Conservation (phyloP, 768 basidiomycete species). For the Coprinopsis strossmayeri region DNA sequence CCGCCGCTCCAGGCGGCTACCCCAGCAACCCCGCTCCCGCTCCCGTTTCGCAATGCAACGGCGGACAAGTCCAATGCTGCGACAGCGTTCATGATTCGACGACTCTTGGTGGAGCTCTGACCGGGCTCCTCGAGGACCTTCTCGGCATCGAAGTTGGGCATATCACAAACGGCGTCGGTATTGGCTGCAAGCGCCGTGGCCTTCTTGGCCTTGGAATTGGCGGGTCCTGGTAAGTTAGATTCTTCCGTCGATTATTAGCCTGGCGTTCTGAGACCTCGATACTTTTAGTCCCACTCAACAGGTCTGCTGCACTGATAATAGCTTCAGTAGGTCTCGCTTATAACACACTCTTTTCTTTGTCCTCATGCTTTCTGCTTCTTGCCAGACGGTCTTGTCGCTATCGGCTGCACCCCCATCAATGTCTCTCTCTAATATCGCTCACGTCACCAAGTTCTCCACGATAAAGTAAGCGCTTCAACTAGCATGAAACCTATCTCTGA, state of each 20-base stretch:
- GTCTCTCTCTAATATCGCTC: conserved; percentile 20
- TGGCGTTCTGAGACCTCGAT: neutral
- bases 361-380: neutral
- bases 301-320: conserved; percentile 25
- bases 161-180: conserved; percentile 14
- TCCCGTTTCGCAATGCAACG: neutral
- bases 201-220: conserved; percentile 17
- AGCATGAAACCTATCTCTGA: too few relatives aligned
- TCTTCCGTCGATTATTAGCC: neutral
- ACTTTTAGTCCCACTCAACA: conserved; percentile 19
- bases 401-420: conserved; percentile 26
- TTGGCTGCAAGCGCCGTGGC: conserved; percentile 18
- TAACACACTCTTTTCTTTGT: neutral
- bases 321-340: conserved; percentile 12
- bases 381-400: conserved; percentile 18
- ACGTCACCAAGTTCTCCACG: too few relatives aligned
- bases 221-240: conserved; percentile 15
- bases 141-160: conserved; percentile 6
- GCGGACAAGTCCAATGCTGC: conserved; percentile 4
- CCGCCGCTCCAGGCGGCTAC: neutral
- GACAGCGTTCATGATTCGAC: neutral
- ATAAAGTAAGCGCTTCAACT: too few relatives aligned
- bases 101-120: neutral
- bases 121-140: conserved; percentile 10
- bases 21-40: neutral